These are phyloP conservation scores for Cordyceps militaris DNA, from an alignment of 2,329 filamentous ascomycete species.

Conservation along the genomic window DNA sequence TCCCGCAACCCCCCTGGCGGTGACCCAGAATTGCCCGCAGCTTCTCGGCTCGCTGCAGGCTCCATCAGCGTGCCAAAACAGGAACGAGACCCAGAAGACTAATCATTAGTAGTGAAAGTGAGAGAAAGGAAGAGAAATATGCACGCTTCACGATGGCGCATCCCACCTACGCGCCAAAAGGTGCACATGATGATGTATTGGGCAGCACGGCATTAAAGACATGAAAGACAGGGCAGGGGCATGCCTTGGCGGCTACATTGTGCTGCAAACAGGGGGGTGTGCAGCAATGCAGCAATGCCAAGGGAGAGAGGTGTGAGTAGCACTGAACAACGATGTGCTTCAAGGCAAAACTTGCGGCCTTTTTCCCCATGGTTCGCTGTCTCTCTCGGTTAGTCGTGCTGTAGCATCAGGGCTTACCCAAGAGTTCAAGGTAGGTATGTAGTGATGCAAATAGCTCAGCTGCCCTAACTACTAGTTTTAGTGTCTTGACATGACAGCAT, in stretches of 20 bases:
- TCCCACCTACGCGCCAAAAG: not conserved
- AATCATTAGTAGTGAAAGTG: not conserved
- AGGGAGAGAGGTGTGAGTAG: not conserved
- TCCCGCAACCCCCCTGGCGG: not conserved
- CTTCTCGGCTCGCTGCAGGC: not conserved
- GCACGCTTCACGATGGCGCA: not conserved
- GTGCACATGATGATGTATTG: conserved; percentile 5
- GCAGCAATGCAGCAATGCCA: not conserved
- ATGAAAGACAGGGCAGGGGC: not conserved
- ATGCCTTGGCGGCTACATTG: not conserved
- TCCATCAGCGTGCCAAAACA: not conserved
- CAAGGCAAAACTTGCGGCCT: not conserved
- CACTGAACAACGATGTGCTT: not conserved
- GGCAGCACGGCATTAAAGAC: not conserved
- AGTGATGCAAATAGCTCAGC: not conserved
- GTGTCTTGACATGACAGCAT: not conserved
- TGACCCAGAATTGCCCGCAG: not conserved
- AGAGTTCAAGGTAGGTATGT: no score
- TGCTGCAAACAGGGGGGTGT: conserved; percentile 1
- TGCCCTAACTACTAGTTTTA: no score
- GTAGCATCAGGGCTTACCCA: no score
- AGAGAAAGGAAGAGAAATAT: not conserved
- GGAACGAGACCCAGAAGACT: not conserved
- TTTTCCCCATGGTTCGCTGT: not conserved
- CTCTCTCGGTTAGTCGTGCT: not conserved